Evolutionary conservation across 345 rosid genomes (phyloP), one percentile per base, ranked within the genome.

Genomic region (Lumnitzera racemosa): DNA sequence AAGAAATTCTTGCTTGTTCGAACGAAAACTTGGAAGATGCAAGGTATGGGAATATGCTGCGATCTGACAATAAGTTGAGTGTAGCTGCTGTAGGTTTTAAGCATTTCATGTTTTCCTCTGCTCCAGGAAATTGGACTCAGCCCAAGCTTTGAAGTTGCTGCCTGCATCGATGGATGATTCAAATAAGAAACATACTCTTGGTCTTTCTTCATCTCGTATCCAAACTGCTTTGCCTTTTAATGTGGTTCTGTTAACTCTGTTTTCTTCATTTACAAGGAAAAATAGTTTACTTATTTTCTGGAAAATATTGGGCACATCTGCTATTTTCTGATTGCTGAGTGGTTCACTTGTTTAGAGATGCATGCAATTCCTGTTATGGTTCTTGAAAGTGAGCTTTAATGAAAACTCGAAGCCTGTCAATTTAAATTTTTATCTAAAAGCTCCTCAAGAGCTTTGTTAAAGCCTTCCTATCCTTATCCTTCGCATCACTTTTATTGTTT

Each of bases 121-220:
- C 53, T 76, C 59, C 82, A 90, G 97, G 89, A 88, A 82, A 69
- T 24, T 68, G 65, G 86, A 82, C 62, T 63, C 82, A 58, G 76
- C 86, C 51, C 97, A 84, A 70, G 63, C 82, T 54, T 68, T 88
- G 66, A 90, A 86, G 80, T 63, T 86, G 62, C 71, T 95, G 77
- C 80, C 90, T 12, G 76, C 89, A 61, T 73, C 97, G 50, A 56
- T 79, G 2, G 97, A 95, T 74, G 97, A 95, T 66, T 66, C 84
- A 43, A 72, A 80, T 56, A 90, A 87, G 81, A 90, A 81, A 73
- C 84, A 76, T 46, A 65, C 70, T 65, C 79, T 90, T 53, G 89
- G 95, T 58, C 69, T 69, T 70, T 71, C 82, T 67, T 72, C 86
- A 43, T 78, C 91, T 43, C 73, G 99, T 94, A 94, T 94, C 99